These are phyloP conservation scores for Nicotiana tomentosiformis DNA, from an alignment of 257 asterid species.

Conservation along the genomic window DNA sequence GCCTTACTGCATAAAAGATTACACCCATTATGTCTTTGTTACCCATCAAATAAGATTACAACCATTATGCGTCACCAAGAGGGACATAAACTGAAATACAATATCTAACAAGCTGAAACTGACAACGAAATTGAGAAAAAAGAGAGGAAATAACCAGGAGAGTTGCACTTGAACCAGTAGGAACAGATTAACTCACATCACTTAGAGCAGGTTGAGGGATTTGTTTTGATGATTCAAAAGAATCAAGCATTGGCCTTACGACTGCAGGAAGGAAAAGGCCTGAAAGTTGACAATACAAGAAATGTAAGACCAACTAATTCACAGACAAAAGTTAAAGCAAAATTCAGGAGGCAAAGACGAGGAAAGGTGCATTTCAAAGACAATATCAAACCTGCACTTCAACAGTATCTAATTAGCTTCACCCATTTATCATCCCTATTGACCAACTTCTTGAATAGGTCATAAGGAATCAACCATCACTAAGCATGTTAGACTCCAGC, in stretches of 20 bases:
- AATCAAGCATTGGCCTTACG: constrained; percentile 86
- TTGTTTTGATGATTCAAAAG: constrained; percentile 66
- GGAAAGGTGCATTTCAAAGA: not conserved
- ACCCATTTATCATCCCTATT: not conserved
- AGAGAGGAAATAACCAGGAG: not conserved
- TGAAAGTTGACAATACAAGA: constrained; percentile 21
- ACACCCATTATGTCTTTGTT: not conserved
- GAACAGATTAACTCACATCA: constrained; percentile 52
- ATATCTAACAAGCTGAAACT: not conserved
- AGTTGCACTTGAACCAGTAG: not conserved
- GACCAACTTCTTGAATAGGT: not conserved
- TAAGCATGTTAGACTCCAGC: not conserved
- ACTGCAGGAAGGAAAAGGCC: constrained; percentile 91
- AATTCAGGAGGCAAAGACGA: not conserved
- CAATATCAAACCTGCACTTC: not conserved
- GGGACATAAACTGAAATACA: not conserved
- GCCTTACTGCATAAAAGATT: not conserved
- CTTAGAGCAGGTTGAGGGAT: constrained; percentile 61
- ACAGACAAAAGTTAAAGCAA: not conserved
- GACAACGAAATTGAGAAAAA: not conserved
- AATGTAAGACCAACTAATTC: constrained; percentile 11
- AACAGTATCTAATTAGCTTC: not conserved
- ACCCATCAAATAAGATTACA: not conserved
- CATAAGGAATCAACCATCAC: not conserved
- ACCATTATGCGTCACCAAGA: not conserved